Percentiles rank a stretch among this genome's conserved stretches.
Conservation (phyloP, 169 alveolate species). For the Plasmodium gaboni region DNA sequence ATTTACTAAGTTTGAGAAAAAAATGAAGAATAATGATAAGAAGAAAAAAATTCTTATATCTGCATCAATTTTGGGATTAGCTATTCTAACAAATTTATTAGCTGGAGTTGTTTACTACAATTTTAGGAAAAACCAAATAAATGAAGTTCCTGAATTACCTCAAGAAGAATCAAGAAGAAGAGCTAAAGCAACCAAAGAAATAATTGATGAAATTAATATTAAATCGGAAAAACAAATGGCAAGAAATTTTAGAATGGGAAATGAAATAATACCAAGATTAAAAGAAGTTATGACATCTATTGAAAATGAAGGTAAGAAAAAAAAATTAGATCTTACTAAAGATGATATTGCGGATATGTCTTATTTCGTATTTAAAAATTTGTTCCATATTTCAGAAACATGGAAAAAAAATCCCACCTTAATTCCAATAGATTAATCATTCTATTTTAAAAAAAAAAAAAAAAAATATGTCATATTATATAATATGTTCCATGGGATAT, state of each 20-base stretch:
- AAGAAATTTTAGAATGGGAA: not conserved
- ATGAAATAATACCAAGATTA: slow-evolving; percentile 7
- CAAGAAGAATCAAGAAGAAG: not conserved
- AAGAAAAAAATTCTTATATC: slow-evolving; percentile 29
- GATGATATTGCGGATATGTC: slow-evolving; percentile 33
- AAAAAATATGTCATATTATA: no score
- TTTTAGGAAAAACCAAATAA: slow-evolving; percentile 5
- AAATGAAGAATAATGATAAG: slow-evolving; percentile 14
- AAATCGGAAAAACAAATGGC: slow-evolving; percentile 29
- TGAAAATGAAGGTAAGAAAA: slow-evolving; percentile 35
- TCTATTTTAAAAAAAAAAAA: no score
- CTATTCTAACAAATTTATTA: slow-evolving; percentile 19
- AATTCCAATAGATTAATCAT: slow-evolving; percentile 4
- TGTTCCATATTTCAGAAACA: slow-evolving; percentile 13
- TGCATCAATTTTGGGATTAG: slow-evolving; percentile 13
- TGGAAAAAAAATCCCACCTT: slow-evolving; percentile 37
- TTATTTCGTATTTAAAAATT: slow-evolving; percentile 32
- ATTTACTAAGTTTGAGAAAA: slow-evolving; percentile 17
- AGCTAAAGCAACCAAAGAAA: slow-evolving; percentile 6
- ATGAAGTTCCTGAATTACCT: not conserved
- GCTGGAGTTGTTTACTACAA: slow-evolving; percentile 23
- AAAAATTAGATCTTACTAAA: slow-evolving; percentile 9
- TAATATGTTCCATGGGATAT: no score
- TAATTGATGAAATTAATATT: not conserved
- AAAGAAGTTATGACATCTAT: slow-evolving; percentile 9